Percentiles rank a stretch among this genome's conserved stretches.
These are phyloP conservation scores for Paracamarosporium sp. DNA, from an alignment of 2,329 filamentous ascomycete species.

Conservation along the genomic window DNA sequence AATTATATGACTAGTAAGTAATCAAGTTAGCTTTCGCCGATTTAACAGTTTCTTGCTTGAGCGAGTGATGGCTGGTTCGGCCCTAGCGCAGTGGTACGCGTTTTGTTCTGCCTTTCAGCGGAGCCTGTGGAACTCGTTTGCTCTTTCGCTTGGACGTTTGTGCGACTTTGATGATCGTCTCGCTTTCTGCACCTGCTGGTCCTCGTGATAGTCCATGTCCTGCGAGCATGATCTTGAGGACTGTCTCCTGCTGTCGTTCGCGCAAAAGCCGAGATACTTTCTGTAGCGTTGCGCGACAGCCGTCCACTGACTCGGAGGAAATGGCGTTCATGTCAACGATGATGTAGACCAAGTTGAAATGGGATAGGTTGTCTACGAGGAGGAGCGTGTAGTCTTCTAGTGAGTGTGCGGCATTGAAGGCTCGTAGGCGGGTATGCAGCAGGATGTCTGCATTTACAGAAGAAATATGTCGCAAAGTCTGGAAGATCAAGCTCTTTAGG, in stretches of 20 bases:
- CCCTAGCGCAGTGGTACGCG: background rate
- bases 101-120: background rate
- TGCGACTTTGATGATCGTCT: background rate
- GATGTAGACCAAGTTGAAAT: background rate
- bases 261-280: background rate
- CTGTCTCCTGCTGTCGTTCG: background rate
- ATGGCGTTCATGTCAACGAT: background rate
- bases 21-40: too few relatives aligned
- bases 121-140: background rate
- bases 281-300: background rate
- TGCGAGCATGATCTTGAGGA: slow-evolving; percentile 1
- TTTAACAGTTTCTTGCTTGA: too few relatives aligned
- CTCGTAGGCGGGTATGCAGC: slow-evolving; percentile 6
- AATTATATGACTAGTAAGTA: too few relatives aligned
- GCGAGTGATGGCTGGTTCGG: too few relatives aligned
- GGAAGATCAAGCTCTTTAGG: slow-evolving; percentile 12
- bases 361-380: slow-evolving; percentile 7
- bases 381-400: slow-evolving; percentile 12
- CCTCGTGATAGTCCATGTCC: background rate
- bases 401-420: slow-evolving; percentile 10
- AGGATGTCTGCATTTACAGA: slow-evolving; percentile 3
- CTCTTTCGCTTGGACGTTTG: slow-evolving; percentile 2
- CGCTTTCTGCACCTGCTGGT: background rate
- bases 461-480: slow-evolving; percentile 3
- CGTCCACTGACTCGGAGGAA: background rate